Percentiles rank a stretch among this genome's conserved stretches.
These are phyloP conservation scores for Brachypodium distachyon DNA, from an alignment of 202 grass and related monocot genomes.

Conservation along the genomic window DNA sequence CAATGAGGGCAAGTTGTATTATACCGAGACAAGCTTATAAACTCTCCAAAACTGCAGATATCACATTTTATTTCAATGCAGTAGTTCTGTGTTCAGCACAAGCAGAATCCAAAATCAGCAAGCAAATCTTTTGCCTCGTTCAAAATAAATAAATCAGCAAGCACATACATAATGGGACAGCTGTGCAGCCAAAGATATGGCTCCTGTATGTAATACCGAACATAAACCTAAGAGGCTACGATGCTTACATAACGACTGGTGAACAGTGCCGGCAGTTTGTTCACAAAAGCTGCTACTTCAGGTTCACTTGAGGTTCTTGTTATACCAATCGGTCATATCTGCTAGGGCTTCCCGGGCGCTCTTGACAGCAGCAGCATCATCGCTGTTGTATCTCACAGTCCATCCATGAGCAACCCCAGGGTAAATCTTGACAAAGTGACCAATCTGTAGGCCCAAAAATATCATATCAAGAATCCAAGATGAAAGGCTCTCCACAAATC, in stretches of 20 bases:
- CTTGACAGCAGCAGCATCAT: slow-evolving; percentile 28
- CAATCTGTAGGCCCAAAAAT: slow-evolving; percentile 17
- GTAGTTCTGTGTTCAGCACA: neutral
- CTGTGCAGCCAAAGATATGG: neutral
- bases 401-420: slow-evolving; percentile 69
- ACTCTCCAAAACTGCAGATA: neutral
- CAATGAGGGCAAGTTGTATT: too few relatives aligned
- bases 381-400: slow-evolving; percentile 39
- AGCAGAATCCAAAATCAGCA: neutral
- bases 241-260: neutral
- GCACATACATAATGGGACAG: neutral
- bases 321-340: slow-evolving; percentile 45
- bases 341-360: slow-evolving; percentile 42
- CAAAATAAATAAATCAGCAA: neutral
- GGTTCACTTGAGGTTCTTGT: slow-evolving; percentile 39
- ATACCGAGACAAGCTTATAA: neutral
- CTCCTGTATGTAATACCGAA: neutral
- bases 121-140: too few relatives aligned
- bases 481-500: too few relatives aligned
- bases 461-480: neutral
- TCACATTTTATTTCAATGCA: neutral
- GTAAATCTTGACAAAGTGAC: slow-evolving; percentile 56
- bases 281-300: neutral
- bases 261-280: neutral
- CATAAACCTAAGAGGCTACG: neutral